Percentiles rank a stretch among this genome's conserved stretches.
These are phyloP conservation scores for Leccinum rimulosum DNA, from an alignment of 768 basidiomycete genomes.

Conservation along the genomic window DNA sequence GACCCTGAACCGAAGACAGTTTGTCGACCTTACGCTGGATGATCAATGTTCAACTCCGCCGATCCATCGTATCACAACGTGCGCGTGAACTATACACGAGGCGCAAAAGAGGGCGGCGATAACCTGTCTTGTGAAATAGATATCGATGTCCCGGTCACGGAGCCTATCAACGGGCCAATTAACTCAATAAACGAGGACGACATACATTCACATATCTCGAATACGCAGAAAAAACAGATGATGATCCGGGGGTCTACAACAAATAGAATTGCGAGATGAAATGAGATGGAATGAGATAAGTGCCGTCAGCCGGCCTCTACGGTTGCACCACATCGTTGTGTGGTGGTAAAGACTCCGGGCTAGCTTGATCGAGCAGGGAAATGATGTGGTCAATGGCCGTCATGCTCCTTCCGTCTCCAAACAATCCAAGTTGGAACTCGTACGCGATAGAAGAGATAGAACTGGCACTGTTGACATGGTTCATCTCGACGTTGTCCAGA, in stretches of 20 bases:
- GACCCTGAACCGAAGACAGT: not conserved
- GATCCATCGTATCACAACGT: not conserved
- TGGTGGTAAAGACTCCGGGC: slow-evolving; percentile 8
- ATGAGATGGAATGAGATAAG: not conserved
- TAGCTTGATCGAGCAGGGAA: slow-evolving; percentile 29
- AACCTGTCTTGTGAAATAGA: not conserved
- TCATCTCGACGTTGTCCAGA: slow-evolving; percentile 10
- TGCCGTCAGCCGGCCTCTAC: slow-evolving; percentile 8
- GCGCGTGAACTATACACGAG: not conserved
- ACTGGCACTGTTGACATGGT: slow-evolving; percentile 15
- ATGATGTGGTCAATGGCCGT: slow-evolving; percentile 26
- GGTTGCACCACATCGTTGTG: not conserved
- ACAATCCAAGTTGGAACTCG: slow-evolving; percentile 23
- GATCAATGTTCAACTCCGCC: not conserved
- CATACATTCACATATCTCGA: slow-evolving; percentile 1
- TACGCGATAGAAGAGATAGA: slow-evolving; percentile 30
- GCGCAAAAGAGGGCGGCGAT: not conserved
- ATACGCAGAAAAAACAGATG: not conserved
- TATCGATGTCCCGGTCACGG: not conserved
- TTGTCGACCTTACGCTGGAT: not conserved
- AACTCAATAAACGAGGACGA: slow-evolving; percentile 4
- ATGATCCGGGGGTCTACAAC: not conserved
- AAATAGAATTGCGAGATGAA: not conserved
- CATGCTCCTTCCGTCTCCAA: slow-evolving; percentile 25
- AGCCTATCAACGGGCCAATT: not conserved